Evolutionary conservation across 805 yeast genomes (phyloP).

Genomic region (Candida oleophila): DNA sequence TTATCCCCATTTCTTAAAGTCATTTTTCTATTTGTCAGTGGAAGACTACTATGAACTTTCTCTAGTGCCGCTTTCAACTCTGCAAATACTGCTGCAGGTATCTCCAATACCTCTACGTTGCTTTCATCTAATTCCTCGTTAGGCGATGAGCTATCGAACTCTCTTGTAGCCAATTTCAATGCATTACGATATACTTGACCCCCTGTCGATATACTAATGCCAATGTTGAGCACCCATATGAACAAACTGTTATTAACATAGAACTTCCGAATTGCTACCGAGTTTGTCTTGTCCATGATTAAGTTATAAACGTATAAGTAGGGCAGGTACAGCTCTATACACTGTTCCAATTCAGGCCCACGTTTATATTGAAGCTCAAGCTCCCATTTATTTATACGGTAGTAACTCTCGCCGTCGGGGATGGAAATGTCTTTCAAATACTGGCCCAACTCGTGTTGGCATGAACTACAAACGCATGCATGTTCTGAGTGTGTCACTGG

Average conservation of each 20-base stretch:
- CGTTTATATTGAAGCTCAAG: slow-evolving; percentile 26
- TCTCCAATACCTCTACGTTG: slow-evolving; percentile 14
- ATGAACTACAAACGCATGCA: slow-evolving; percentile 29
- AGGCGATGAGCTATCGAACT: slow-evolving; percentile 11
- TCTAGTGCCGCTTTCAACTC: slow-evolving; percentile 16
- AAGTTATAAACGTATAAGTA: slow-evolving; percentile 35
- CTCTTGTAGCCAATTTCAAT: slow-evolving; percentile 28
- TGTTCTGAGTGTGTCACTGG: slow-evolving; percentile 6
- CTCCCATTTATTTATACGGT: slow-evolving; percentile 49
- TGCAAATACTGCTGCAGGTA: slow-evolving; percentile 14
- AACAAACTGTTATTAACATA: slow-evolving; percentile 16
- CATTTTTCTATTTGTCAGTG: slow-evolving; percentile 14
- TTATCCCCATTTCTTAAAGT: slow-evolving; percentile 13
- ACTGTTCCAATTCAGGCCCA: background rate
- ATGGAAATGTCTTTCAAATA: slow-evolving; percentile 23
- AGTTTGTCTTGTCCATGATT: slow-evolving; percentile 40
- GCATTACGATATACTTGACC: slow-evolving; percentile 17
- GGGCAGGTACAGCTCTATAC: slow-evolving; percentile 30
- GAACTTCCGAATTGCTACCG: slow-evolving; percentile 36
- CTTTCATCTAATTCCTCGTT: slow-evolving; percentile 13
- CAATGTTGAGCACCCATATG: slow-evolving; percentile 38
- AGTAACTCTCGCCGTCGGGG: slow-evolving; percentile 15
- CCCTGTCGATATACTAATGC: slow-evolving; percentile 25
- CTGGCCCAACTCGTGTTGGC: slow-evolving; percentile 42
- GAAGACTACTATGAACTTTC: slow-evolving; percentile 17